Conservation (phyloP, 2,329 filamentous ascomycete species). For the Dactylellina leptospora region DNA sequence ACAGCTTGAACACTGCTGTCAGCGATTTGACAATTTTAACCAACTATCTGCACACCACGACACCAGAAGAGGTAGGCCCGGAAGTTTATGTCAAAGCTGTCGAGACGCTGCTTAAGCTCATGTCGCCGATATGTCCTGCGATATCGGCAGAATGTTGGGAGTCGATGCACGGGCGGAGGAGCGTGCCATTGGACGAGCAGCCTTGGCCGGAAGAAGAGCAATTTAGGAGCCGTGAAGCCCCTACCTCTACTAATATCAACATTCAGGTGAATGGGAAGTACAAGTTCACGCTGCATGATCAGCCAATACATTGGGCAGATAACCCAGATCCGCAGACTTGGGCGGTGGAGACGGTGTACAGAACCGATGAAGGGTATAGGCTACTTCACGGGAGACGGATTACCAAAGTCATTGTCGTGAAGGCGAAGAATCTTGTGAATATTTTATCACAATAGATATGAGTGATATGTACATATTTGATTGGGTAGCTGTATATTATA, state of each 20-base stretch:
- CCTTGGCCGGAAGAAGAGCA: slow-evolving; percentile 65
- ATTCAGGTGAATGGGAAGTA: slow-evolving; percentile 84
- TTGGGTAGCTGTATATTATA: slow-evolving; percentile 16
- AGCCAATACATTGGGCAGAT: slow-evolving; percentile 62
- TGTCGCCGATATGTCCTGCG: slow-evolving; percentile 81
- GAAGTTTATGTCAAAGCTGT: slow-evolving; percentile 65
- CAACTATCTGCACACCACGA: slow-evolving; percentile 69
- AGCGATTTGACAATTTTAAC: slow-evolving; percentile 84
- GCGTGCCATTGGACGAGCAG: slow-evolving; percentile 65
- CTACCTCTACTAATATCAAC: slow-evolving; percentile 65
- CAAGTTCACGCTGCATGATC: slow-evolving; percentile 71
- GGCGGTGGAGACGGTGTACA: slow-evolving; percentile 70
- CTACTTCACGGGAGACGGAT: slow-evolving; percentile 67
- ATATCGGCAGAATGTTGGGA: slow-evolving; percentile 84
- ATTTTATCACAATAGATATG: slow-evolving; percentile 68
- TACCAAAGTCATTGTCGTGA: slow-evolving; percentile 73
- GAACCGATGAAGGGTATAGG: slow-evolving; percentile 69
- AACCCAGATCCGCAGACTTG: slow-evolving; percentile 67
- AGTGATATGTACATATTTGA: slow-evolving; percentile 28
- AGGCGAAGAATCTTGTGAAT: slow-evolving; percentile 75
- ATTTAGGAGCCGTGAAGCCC: slow-evolving; percentile 64
- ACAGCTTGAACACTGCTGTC: slow-evolving; percentile 82
- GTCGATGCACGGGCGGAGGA: slow-evolving; percentile 64
- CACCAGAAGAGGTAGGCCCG: slow-evolving; percentile 55
- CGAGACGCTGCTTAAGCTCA: slow-evolving; percentile 72